Base-by-base conservation (phyloP, 352 stramenopile species). In the Pythium aquatile region DNA sequence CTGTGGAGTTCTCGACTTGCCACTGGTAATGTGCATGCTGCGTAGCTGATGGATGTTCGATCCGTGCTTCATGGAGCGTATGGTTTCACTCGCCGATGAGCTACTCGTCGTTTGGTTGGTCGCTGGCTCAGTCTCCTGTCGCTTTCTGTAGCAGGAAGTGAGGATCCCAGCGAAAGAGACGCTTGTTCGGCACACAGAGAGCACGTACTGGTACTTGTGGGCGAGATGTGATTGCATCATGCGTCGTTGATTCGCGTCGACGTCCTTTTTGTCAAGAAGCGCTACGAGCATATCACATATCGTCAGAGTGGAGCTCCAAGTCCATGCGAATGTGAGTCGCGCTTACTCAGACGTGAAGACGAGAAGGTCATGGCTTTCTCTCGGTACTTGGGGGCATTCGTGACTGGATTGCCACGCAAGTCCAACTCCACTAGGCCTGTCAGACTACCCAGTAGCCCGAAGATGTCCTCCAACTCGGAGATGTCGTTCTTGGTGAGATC, bases 171-270 rank as follows among this genome's bases (percentile, higher is more conserved):
- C 28, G 14, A 35, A 17, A 33, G 9, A 29, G 49, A 56, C 5
- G 32, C 32, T 35, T 30, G 35, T 47, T 14, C 20, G 32, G 26
- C 14, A n/a, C 20, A 28, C 10, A 24, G 6, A 51, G 16, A 26
- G 1, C 1, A 47, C 61, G 20, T 62, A 83, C 79, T 77, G 78
- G 75, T 80, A 87, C 49, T 90, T 94, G 76, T 90, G 84, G 1
- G 83, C 85, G 13, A 89, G 60, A 48, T 93, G 83, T 2, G 77
- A 83, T 65, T 93, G 83, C 83, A 92, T 92, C 80, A 90, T 90
- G 16, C 81, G 76, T 1, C 81, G 76, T 62, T 91, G 83, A 30
- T 89, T 91, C 9, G 74, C 63, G 49, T 91, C 76, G 20, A 93
- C 73, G 33, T 90, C 75, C 55, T 90, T 91, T 61, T 85, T 83